Percentiles rank a stretch among this genome's conserved stretches.
Evolutionary conservation across 2,329 filamentous ascomycete species (phyloP).

Genomic region (Clarireedia homoeocarpa): DNA sequence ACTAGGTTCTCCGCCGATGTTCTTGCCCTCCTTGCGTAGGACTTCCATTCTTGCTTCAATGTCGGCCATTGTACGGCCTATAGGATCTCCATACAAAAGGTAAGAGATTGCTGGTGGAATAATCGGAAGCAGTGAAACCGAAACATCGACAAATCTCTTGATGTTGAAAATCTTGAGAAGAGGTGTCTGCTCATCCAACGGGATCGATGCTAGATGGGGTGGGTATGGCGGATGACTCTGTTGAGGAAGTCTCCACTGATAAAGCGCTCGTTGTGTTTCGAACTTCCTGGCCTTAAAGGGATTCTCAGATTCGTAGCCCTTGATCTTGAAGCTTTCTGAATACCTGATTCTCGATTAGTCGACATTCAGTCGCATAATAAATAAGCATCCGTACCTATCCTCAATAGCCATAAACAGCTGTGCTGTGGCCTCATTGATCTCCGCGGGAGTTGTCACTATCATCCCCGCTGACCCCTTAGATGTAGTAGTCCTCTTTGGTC

Average conservation of each 20-base stretch:
- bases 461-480: not conserved
- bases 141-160: conserved; percentile 20
- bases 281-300: conserved; percentile 1
- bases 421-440: conserved; percentile 4
- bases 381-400: not conserved
- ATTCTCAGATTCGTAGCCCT: not conserved
- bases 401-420: not conserved
- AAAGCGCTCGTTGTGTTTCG: conserved; percentile 5
- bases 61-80: conserved; percentile 6
- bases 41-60: conserved; percentile 5
- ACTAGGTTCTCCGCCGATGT: conserved; percentile 5
- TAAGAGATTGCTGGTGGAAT: conserved; percentile 15
- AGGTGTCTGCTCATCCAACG: conserved; percentile 18
- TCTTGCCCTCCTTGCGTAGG: not conserved
- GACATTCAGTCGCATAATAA: not conserved
- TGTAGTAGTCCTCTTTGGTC: not conserved
- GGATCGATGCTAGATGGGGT: conserved; percentile 25
- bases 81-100: conserved; percentile 9
- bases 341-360: not conserved
- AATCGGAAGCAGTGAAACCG: conserved; percentile 17
- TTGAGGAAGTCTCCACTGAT: conserved; percentile 8
- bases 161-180: conserved; percentile 24
- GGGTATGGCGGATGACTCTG: conserved; percentile 17
- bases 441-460: not conserved
- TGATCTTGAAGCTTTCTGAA: not conserved